Evolutionary conservation across 139 green algal species (phyloP), one percentile per base, ranked within the genome.

Genomic region (Micractinium conductrix): DNA sequence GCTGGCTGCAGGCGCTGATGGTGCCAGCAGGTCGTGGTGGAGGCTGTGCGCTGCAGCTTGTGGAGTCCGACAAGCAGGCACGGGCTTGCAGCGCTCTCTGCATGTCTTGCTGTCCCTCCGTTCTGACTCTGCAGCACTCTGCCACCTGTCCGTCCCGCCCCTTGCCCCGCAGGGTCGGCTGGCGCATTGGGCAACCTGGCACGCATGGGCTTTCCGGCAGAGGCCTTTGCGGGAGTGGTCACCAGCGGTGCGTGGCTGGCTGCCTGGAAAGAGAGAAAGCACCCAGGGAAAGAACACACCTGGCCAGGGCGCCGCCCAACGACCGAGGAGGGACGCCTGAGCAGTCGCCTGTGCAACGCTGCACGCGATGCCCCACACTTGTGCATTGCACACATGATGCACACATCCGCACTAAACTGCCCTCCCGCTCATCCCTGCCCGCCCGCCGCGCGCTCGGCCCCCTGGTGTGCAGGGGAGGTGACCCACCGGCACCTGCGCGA

Each of bases 171-270:
- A 92, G 89, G 94, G 4, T 90, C 92, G 0, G 74, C 58, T 0
- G 91, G 89, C 43, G 94, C 93, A 6, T 74, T 97, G 38, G 50
- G 69, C 33, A 97, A 96, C 81, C 87, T 99, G 38, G 87, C 71
- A 9, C 79, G 78, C 45, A 91, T 99, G 90, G 96, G 96, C 1
- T 99, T 98, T 74, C 72, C 93, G 0, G 28, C 70, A 14, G 42
- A 76, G 0, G 91, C 84, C 60, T 98, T 98, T 86, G 84, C 80
- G 35, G 95, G 93, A 81, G 84, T 60, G 30, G 33, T 83, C n/a
- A 75, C 62, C 30, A 74, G 78, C 78, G 62, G 76, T n/a, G n/a
- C n/a, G n/a, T n/a, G n/a, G n/a, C n/a, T n/a, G n/a, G n/a, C n/a
- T n/a, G n/a, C n/a, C n/a, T n/a, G n/a, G n/a, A n/a, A n/a, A n/a